Conservation (phyloP, 148 eudicot genomes). For the Selenicereus undatus region DNA sequence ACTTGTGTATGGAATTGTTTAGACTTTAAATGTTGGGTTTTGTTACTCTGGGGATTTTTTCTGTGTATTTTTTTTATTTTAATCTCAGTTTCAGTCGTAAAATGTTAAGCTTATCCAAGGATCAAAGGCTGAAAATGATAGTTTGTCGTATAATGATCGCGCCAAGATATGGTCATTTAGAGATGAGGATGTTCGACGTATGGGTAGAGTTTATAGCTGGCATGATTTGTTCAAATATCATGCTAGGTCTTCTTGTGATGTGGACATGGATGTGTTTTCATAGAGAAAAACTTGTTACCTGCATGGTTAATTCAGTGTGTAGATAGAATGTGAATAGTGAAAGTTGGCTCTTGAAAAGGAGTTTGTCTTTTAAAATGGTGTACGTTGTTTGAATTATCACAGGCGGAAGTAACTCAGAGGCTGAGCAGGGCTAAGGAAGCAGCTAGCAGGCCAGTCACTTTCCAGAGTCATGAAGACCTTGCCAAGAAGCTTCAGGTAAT, state of each 20-base stretch:
- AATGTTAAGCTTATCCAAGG: neutral
- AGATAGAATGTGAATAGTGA: neutral
- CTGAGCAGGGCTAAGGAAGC: constrained; percentile 66
- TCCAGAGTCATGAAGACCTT: constrained; percentile 87
- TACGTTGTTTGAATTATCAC: constrained; percentile 16
- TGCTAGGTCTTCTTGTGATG: neutral
- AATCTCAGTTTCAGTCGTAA: neutral
- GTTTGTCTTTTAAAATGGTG: neutral
- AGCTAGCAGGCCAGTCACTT: constrained; percentile 44
- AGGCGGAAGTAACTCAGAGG: constrained; percentile 82
- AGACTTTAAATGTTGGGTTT: too few species aligned
- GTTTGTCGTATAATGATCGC: neutral
- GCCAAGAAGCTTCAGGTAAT: constrained; percentile 85
- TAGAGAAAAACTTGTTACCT: neutral
- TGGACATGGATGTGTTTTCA: neutral
- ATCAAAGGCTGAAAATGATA: neutral
- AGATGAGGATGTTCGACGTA: too few species aligned
- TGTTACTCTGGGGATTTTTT: too few species aligned
- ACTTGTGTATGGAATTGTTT: too few species aligned
- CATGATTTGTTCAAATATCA: neutral
- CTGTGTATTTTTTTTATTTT: too few species aligned
- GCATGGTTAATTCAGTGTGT: neutral
- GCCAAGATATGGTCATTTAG: too few species aligned
- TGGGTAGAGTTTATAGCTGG: neutral
- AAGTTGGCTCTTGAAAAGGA: neutral